Percentiles rank a stretch among this genome's conserved stretches.
Evolutionary conservation across 148 eudicot species (phyloP).

Genomic region (Drosera capensis): DNA sequence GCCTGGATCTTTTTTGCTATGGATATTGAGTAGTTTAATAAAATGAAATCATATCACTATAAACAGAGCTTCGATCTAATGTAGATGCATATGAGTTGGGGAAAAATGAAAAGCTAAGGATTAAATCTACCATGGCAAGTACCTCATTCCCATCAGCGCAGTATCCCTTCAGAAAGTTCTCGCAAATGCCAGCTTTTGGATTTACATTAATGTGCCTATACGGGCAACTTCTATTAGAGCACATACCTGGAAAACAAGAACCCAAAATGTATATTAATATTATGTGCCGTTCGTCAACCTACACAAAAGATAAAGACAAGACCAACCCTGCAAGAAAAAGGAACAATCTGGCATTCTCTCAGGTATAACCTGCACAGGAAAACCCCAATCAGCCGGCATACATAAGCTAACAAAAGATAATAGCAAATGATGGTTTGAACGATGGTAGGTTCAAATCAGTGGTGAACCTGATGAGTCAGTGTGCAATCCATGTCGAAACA

Average conservation of each 20-base stretch:
- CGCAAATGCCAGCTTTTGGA: constrained; percentile 70
- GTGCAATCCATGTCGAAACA: constrained; percentile 71
- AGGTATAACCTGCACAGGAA: constrained; percentile 70
- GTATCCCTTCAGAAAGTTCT: constrained; percentile 71
- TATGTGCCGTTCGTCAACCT: not conserved
- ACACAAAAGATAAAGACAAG: constrained; percentile 9
- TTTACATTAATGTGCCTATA: constrained; percentile 91
- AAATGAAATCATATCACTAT: too few species aligned
- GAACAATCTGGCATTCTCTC: constrained; percentile 98
- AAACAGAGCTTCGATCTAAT: too few species aligned
- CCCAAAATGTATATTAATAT: too few species aligned
- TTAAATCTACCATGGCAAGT: constrained; percentile 8
- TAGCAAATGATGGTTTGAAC: constrained; percentile 3
- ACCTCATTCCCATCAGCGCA: constrained; percentile 97
- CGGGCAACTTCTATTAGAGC: constrained; percentile 74
- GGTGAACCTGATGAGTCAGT: constrained; percentile 85
- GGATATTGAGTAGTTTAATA: too few species aligned
- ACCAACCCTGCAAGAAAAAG: constrained; percentile 76
- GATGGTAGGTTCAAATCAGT: not conserved
- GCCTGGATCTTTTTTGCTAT: too few species aligned
- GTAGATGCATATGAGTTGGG: too few species aligned
- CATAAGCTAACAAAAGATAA: constrained; percentile 1
- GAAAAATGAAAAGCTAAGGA: not conserved
- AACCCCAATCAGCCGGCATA: constrained; percentile 4
- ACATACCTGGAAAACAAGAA: constrained; percentile 46